Percentiles rank a stretch among this genome's conserved stretches.
phyloP scores from a whole-genome alignment of 306 rosid species.

The Malus asiatica region DNA sequence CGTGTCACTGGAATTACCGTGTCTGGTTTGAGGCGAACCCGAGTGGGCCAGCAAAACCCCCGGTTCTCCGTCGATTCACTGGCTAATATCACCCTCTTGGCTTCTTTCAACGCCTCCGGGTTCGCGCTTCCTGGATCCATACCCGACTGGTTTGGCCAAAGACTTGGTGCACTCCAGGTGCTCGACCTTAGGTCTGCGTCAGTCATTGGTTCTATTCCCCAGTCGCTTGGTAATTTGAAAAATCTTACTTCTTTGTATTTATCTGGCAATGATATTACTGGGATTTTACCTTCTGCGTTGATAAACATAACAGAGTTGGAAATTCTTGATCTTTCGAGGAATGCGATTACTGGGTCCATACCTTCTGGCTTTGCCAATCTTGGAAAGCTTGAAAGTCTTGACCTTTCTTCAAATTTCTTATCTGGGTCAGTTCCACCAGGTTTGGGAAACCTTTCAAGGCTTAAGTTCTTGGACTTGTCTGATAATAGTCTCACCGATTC shows the following conservation, averaged over 20 bases:
- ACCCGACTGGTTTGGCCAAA: conserved; percentile 78
- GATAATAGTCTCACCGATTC: conserved; percentile 40
- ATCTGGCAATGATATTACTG: conserved; percentile 60
- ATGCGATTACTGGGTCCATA: conserved; percentile 56
- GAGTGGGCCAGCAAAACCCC: conserved; percentile 25
- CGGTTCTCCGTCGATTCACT: conserved; percentile 59
- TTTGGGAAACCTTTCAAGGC: conserved; percentile 39
- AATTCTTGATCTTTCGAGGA: conserved; percentile 61
- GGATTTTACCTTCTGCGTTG: conserved; percentile 50
- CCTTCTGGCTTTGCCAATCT: conserved; percentile 46
- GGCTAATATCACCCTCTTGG: conserved; percentile 45
- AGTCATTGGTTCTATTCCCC: conserved; percentile 52
- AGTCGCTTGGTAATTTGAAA: conserved; percentile 50
- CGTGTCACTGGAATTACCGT: conserved; percentile 45
- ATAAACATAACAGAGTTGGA: conserved; percentile 38
- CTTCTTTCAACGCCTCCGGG: conserved; percentile 73
- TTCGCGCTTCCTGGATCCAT: conserved; percentile 71
- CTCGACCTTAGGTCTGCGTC: conserved; percentile 75
- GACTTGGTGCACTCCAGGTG: conserved; percentile 36
- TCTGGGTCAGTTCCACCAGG: conserved; percentile 55
- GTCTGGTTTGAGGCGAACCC: conserved; percentile 58
- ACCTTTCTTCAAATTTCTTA: conserved; percentile 61
- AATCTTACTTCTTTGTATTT: conserved; percentile 35
- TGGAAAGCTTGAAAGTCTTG: conserved; percentile 47
- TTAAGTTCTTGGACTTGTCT: conserved; percentile 48